Percentiles rank a stretch among this genome's conserved stretches.
Evolutionary conservation across 176 grass and related monocot species (phyloP).

Genomic region (Chrysopogon serrulatus): DNA sequence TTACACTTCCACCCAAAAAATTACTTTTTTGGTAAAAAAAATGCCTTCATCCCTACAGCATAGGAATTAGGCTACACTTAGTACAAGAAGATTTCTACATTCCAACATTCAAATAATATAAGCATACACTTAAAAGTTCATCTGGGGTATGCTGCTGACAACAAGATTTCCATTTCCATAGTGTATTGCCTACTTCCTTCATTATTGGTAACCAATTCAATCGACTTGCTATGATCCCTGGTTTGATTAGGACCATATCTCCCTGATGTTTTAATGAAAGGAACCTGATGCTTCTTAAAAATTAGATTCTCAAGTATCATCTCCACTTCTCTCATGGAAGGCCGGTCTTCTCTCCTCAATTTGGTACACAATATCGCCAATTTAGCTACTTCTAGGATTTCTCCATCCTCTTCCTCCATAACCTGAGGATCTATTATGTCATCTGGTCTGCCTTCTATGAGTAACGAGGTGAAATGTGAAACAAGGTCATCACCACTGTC

Average conservation of each 20-base stretch:
- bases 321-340: background rate
- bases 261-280: background rate
- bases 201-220: background rate
- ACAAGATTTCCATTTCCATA: background rate
- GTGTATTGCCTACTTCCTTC: background rate
- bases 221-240: background rate
- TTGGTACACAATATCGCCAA: background rate
- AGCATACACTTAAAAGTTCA: background rate
- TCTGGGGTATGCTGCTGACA: background rate
- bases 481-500: background rate
- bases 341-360: background rate
- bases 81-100: background rate
- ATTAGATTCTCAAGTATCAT: background rate
- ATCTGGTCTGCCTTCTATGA: background rate
- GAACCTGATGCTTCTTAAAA: background rate
- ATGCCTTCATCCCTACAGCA: background rate
- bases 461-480: background rate
- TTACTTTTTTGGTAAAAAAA: background rate
- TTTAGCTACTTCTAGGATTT: background rate
- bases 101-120: background rate
- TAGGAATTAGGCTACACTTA: background rate
- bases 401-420: background rate
- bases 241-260: background rate
- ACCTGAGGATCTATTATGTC: background rate
- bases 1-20: too few species aligned